Conservation (phyloP, 257 asterid species). For the Solanum bulbocastanum region DNA sequence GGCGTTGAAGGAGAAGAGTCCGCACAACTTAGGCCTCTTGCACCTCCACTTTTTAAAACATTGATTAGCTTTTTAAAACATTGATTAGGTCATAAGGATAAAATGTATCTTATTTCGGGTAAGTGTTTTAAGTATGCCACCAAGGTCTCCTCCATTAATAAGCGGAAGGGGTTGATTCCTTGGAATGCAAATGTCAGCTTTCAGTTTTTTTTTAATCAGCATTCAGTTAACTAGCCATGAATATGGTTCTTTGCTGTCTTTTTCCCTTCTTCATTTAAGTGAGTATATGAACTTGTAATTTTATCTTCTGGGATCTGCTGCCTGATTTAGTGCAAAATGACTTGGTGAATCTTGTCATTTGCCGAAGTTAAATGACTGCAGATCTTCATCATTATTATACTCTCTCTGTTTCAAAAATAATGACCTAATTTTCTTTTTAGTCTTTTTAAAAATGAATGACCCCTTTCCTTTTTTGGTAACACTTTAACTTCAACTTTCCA, state of each 20-base stretch:
- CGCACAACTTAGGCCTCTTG: neutral
- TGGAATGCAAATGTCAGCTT: neutral
- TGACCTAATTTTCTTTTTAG: too few species aligned
- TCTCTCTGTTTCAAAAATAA: too few species aligned
- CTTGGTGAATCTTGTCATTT: neutral
- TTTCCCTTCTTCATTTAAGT: neutral
- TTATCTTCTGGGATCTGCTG: neutral
- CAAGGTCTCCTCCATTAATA: neutral
- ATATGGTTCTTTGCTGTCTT: slow-evolving; percentile 6
- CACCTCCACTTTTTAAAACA: neutral
- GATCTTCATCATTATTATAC: neutral
- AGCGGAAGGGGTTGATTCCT: neutral
- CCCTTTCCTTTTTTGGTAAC: too few species aligned
- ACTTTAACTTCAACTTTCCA: too few species aligned
- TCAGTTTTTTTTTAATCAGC: too few species aligned
- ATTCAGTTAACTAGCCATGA: neutral
- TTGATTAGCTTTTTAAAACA: neutral
- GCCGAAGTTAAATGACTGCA: neutral
- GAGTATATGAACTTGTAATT: neutral
- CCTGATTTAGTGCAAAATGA: neutral
- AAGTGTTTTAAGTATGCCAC: neutral
- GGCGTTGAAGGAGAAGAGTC: neutral
- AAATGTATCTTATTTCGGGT: neutral
- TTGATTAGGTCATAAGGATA: neutral
- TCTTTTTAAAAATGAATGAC: too few species aligned